A percentile compares a stretch with the other conserved stretches of the same genome.
phyloP scores from a whole-genome alignment of 352 stramenopile genomes.

The Pythium phragmiticola region DNA sequence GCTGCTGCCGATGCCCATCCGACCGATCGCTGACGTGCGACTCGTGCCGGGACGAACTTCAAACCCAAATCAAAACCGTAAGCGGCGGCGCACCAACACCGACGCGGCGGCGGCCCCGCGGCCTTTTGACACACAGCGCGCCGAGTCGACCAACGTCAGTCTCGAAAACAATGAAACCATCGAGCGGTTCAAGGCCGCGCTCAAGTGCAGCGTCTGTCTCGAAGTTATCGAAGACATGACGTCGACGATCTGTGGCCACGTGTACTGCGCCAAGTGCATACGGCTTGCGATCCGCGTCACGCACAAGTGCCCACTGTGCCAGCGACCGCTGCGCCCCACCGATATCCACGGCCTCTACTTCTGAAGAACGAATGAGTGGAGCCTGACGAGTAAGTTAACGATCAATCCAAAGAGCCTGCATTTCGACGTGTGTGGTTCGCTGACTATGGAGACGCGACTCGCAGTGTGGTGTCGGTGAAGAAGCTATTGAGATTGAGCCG shows the following conservation, averaged over 20 bases:
- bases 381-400: slow-evolving; percentile 20
- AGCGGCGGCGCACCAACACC: slow-evolving; percentile 24
- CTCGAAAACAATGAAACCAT: slow-evolving; percentile 75
- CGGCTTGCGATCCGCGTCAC: slow-evolving; percentile 61
- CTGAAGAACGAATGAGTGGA: slow-evolving; percentile 29
- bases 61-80: slow-evolving; percentile 34
- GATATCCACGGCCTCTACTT: slow-evolving; percentile 85
- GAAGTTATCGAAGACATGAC: slow-evolving; percentile 80
- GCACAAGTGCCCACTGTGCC: slow-evolving; percentile 75
- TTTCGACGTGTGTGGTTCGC: background rate
- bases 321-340: slow-evolving; percentile 51
- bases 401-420: slow-evolving; percentile 7
- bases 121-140: slow-evolving; percentile 40
- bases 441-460: background rate
- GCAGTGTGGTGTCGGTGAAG: slow-evolving; percentile 15
- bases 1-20: slow-evolving; percentile 25
- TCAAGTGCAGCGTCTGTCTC: slow-evolving; percentile 86
- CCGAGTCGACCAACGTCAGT: slow-evolving; percentile 67
- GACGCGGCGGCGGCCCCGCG: background rate
- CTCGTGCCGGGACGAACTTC: background rate
- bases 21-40: background rate
- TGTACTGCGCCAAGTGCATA: slow-evolving; percentile 81
- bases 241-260: slow-evolving; percentile 75
- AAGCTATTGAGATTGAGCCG: slow-evolving; percentile 62
- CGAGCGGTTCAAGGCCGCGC: slow-evolving; percentile 66